Evolutionary conservation across 2,329 filamentous ascomycete species (phyloP).

Genomic region (Ophiocordyceps unilateralis): DNA sequence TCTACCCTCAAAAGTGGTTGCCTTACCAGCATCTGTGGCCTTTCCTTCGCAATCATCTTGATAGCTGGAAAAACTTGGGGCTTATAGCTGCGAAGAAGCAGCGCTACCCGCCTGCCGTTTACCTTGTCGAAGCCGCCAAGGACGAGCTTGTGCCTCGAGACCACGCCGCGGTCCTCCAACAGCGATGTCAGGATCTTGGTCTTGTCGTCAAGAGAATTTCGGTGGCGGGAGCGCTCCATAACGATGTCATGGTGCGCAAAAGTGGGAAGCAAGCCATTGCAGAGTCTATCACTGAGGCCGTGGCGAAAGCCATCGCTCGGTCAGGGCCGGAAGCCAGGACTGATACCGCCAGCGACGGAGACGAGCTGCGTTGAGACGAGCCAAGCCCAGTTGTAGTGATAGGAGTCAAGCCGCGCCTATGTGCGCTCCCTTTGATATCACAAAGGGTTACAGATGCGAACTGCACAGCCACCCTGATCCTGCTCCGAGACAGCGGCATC

Average conservation of each 20-base stretch:
- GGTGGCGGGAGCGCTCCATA: slow-evolving; percentile 35
- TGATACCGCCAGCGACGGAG: not conserved
- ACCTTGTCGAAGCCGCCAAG: slow-evolving; percentile 37
- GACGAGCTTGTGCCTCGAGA: slow-evolving; percentile 40
- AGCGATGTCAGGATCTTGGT: slow-evolving; percentile 28
- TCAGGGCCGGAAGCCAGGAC: not conserved
- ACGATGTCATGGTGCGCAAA: slow-evolving; percentile 31
- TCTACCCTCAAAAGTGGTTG: slow-evolving; percentile 68
- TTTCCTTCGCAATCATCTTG: slow-evolving; percentile 49
- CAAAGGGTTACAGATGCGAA: too few relatives aligned
- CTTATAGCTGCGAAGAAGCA: slow-evolving; percentile 16
- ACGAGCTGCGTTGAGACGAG: not conserved
- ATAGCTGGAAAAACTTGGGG: slow-evolving; percentile 33
- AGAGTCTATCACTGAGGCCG: slow-evolving; percentile 18
- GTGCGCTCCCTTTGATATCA: too few relatives aligned
- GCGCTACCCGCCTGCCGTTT: slow-evolving; percentile 17
- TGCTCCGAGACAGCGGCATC: too few relatives aligned
- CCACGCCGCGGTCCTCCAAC: slow-evolving; percentile 27
- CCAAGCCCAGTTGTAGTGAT: too few relatives aligned
- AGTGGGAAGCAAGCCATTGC: slow-evolving; percentile 27
- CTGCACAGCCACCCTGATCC: too few relatives aligned
- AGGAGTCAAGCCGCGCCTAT: too few relatives aligned
- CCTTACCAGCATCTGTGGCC: slow-evolving; percentile 61
- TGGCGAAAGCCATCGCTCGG: slow-evolving; percentile 2
- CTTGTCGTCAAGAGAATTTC: slow-evolving; percentile 25